Base-by-base conservation (phyloP, 345 rosid species). In the Gossypium mustelinum region DNA sequence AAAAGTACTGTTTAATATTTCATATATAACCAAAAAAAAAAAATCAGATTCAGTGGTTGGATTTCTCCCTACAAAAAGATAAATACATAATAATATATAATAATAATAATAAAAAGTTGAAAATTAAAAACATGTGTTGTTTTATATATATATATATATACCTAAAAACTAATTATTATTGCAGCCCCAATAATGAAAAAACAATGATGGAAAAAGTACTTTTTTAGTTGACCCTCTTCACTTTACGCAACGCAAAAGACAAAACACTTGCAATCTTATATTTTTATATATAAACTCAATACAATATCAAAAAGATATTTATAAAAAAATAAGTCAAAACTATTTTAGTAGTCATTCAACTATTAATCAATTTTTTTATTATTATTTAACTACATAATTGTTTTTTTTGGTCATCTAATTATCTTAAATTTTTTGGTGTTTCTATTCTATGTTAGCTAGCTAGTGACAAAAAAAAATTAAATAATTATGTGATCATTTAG, bases 301-400 rank as follows among this genome's bases (percentile, higher is more conserved):
- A 5, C 7, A 34, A 34, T 34, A 34, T 4, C 7, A 34, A 5
- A 34, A 34, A 0, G 6, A 34, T 3, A 4, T 34, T 34, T 5
- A 34, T 5, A 4, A 34, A 34, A 34, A 34, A 4, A 4, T 0
- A 34, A 0, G 0, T 5, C 5, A 34, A 34, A 34, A 34, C 0
- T 34, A 0, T 34, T 1, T 5, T 34, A 34, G 0, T 29, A 5
- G 1, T 1, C 7, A 5, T 1, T 0, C 0, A 34, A 34, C 0
- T 34, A 34, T 5, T 34, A 34, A 34, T 34, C 0, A 29, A 3
- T 34, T 34, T 4, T 0, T 34, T 4, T 34, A 4, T 29, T 0
- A 29, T 29, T 3, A 29, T 29, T 29, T 0, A 29, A 29, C 34
- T 29, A 29, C 0, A 0, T 0, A 3, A 29, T 3, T 29, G 0